A percentile compares a stretch with the other conserved stretches of the same genome.
phyloP scores from a whole-genome alignment of 768 basidiomycete species.

The Rhizopogon roseolus region DNA sequence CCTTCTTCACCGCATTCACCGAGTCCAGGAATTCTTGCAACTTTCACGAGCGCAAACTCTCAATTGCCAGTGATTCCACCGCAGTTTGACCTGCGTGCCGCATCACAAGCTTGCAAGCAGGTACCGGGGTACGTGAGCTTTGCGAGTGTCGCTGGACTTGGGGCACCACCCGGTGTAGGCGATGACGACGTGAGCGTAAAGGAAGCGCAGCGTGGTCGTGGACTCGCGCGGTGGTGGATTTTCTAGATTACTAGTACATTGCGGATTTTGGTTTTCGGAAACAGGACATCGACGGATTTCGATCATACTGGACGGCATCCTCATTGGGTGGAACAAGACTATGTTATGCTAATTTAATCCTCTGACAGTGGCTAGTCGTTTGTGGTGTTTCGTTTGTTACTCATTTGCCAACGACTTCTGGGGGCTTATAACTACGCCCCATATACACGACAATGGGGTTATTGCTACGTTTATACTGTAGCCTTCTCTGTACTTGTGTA shows the following conservation, averaged over 20 bases:
- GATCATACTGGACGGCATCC: neutral
- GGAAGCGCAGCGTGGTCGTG: conserved; percentile 16
- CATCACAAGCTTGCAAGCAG: conserved; percentile 49
- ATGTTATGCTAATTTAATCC: conserved; percentile 2
- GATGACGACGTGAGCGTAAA: conserved; percentile 25
- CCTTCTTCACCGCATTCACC: conserved; percentile 8
- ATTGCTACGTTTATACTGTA: neutral
- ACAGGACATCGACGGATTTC: neutral
- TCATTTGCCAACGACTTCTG: neutral
- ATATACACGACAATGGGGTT: neutral
- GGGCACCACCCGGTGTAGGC: conserved; percentile 48
- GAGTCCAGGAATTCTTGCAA: conserved; percentile 8
- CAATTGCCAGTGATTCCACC: conserved; percentile 28
- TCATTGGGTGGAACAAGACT: neutral
- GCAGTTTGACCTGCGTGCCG: conserved; percentile 60
- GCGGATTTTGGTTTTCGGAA: neutral
- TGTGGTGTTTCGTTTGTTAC: too few species aligned
- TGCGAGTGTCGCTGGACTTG: conserved; percentile 61
- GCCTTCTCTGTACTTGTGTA: neutral
- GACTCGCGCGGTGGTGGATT: conserved; percentile 28
- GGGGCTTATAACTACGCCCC: conserved; percentile 1
- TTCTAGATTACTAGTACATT: conserved; percentile 10
- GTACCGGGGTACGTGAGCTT: conserved; percentile 69
- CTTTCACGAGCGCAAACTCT: conserved; percentile 3
- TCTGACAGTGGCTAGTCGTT: too few species aligned